Evolutionary conservation across 768 basidiomycete species (phyloP), one percentile per base, ranked within the genome.

Genomic region (Trametes cinnabarina): DNA sequence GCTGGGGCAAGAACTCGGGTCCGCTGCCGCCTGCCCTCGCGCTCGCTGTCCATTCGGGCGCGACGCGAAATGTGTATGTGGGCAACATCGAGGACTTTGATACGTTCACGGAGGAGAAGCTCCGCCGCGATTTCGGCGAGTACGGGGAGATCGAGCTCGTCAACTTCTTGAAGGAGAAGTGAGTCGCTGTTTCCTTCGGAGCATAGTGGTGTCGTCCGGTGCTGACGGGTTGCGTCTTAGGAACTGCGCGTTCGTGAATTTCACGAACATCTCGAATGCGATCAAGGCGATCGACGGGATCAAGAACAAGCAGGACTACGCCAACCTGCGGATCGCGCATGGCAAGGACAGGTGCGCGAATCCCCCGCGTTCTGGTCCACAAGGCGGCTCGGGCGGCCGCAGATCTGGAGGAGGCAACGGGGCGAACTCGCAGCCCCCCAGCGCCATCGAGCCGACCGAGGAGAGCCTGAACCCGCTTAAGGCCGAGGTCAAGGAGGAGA

Each of bases 211-310:
- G n/a, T n/a, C n/a, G 41, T 23, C 5, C 20, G 2, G 2, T 25
- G 22, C n/a, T 32, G 51, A 43, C 42, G 11, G 14, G n/a, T 23
- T 23, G 41, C 50, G 51, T 60, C 56, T n/a, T n/a, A 94, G 92
- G 82, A 93, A 94, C 75, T 95, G 94, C 70, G 93, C 92, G 28
- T 99, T 94, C 69, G 88, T 94, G 67, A 97, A 96, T 77, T 96
- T 94, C 65, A 96, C 94, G 32, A 94, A 94, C 75, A 85, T 97
- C 64, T 86, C 88, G 49, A 95, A 95, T 68, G 94, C 94, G 12
- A 94, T 94, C 79, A 98, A 98, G 77, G 94, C 96, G n/a, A 95
- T 98, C 67, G 96, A 98, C 56, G 89, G 87, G 8, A 83, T 97
- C 73, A 96, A 96, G 82, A 84, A 80, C 68, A 91, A 93, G 69